Conservation (phyloP, 805 yeast genomes). For the Kodamaea leandrae region DNA sequence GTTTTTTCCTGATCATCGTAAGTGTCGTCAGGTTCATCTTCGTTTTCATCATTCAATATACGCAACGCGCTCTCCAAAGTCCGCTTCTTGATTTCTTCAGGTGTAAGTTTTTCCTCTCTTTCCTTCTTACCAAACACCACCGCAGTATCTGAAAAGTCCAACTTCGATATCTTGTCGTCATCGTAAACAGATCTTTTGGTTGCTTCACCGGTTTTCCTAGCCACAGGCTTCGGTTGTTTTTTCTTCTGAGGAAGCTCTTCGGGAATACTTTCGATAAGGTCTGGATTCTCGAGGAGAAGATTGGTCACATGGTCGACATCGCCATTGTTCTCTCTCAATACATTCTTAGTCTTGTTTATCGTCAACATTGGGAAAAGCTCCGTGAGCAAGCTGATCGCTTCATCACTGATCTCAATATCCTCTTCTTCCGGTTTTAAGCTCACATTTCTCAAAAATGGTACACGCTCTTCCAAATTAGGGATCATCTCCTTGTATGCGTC, state of each 20-base stretch:
- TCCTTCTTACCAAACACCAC: slow-evolving; percentile 35
- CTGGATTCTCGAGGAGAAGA: slow-evolving; percentile 62
- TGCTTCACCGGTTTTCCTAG: slow-evolving; percentile 5
- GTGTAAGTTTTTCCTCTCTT: slow-evolving; percentile 12
- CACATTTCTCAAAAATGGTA: slow-evolving; percentile 43
- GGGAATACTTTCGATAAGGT: slow-evolving; percentile 28
- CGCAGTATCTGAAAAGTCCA: slow-evolving; percentile 22
- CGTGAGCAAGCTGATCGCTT: slow-evolving; percentile 39
- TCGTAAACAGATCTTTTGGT: slow-evolving; percentile 22
- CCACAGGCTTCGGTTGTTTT: slow-evolving; percentile 1
- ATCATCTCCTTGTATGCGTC: slow-evolving; percentile 42
- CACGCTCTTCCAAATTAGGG: slow-evolving; percentile 52
- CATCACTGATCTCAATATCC: slow-evolving; percentile 19
- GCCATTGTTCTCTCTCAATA: slow-evolving; percentile 48
- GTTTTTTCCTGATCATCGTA: slow-evolving; percentile 50
- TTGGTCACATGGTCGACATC: slow-evolving; percentile 59
- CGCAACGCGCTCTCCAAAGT: slow-evolving; percentile 60
- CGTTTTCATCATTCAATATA: slow-evolving; percentile 68
- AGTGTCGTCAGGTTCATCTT: slow-evolving; percentile 84
- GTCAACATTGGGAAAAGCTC: slow-evolving; percentile 70
- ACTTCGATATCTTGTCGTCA: slow-evolving; percentile 29
- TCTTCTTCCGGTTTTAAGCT: slow-evolving; percentile 9
- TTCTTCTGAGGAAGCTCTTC: slow-evolving; percentile 17
- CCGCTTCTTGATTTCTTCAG: slow-evolving; percentile 50
- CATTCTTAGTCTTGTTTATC: slow-evolving; percentile 41